Conservation (phyloP, 495 filamentous ascomycete species). For the Neurospora pannonica region DNA sequence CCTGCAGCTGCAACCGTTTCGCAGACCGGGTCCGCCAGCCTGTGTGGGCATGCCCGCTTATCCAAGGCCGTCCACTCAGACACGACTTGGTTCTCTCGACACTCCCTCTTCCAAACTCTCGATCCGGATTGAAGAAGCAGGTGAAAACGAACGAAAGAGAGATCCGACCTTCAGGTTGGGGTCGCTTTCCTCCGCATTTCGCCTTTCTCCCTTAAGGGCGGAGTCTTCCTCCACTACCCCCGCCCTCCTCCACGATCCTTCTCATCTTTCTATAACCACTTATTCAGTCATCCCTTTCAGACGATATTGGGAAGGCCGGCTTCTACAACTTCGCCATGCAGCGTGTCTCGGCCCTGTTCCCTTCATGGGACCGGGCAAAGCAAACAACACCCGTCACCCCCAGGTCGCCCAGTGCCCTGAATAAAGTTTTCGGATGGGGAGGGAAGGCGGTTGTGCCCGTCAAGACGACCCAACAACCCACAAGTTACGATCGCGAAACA, state of each 20-base stretch:
- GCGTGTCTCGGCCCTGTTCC: slow-evolving; percentile 42
- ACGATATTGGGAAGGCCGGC: slow-evolving; percentile 3
- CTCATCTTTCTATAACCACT: neutral
- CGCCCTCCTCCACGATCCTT: neutral
- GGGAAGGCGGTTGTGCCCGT: slow-evolving; percentile 31
- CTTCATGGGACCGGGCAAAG: slow-evolving; percentile 38
- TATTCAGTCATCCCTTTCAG: neutral
- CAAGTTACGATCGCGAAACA: slow-evolving; percentile 44
- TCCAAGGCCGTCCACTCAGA: neutral
- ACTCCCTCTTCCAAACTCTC: neutral
- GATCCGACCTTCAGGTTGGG: slow-evolving; percentile 6
- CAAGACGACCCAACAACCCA: slow-evolving; percentile 38
- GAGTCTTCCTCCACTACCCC: neutral
- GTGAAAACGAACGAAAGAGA: neutral
- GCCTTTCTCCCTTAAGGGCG: neutral
- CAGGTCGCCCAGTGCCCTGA: slow-evolving; percentile 22
- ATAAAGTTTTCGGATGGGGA: slow-evolving; percentile 38
- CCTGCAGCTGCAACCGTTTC: neutral
- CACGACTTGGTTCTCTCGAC: neutral
- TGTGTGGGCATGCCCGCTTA: neutral
- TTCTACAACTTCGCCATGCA: slow-evolving; percentile 30
- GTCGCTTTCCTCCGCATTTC: neutral
- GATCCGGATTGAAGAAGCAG: neutral
- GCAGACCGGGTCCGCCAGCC: neutral
- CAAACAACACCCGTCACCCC: slow-evolving; percentile 17